A percentile compares a stretch with the other conserved stretches of the same genome.
Evolutionary conservation across 371 early-diverging fungal genomes (phyloP).

Genomic region (Phascolomyces articulosus): DNA sequence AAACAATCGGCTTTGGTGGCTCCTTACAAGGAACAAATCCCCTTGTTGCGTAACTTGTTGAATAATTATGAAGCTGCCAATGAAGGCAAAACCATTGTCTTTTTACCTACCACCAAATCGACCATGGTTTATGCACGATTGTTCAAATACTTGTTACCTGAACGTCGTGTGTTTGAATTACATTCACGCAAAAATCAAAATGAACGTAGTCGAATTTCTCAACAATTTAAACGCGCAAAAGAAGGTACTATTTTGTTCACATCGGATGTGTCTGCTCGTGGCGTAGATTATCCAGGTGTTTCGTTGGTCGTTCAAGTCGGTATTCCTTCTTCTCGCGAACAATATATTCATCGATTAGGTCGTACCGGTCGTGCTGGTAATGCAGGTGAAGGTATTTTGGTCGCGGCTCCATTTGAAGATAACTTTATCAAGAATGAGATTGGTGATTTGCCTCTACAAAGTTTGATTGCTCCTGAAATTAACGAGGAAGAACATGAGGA

Average conservation of each 20-base stretch:
- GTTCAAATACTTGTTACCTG: slow-evolving; percentile 51
- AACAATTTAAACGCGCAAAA: slow-evolving; percentile 72
- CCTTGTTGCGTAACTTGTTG: slow-evolving; percentile 65
- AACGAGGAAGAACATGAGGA: slow-evolving; percentile 33
- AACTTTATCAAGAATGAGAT: slow-evolving; percentile 61
- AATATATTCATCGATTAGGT: slow-evolving; percentile 98
- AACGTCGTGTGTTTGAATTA: slow-evolving; percentile 62
- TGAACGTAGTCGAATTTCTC: slow-evolving; percentile 73
- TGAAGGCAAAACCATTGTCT: slow-evolving; percentile 87
- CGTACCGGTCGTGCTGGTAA: slow-evolving; percentile 99
- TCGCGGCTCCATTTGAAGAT: slow-evolving; percentile 87
- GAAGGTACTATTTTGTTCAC: slow-evolving; percentile 86
- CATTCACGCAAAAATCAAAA: slow-evolving; percentile 83
- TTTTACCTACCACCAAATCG: slow-evolving; percentile 83
- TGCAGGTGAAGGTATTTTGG: slow-evolving; percentile 85
- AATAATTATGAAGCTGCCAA: slow-evolving; percentile 54
- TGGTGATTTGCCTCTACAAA: slow-evolving; percentile 53
- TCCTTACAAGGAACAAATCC: slow-evolving; percentile 66
- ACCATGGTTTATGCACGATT: slow-evolving; percentile 77
- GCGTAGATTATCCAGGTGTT: slow-evolving; percentile 98
- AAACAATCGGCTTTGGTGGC: slow-evolving; percentile 77
- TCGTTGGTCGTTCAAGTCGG: slow-evolving; percentile 95
- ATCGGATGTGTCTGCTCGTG: slow-evolving; percentile 99
- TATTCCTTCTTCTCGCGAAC: slow-evolving; percentile 86
- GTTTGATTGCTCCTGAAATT: slow-evolving; percentile 44